Percentiles rank a stretch among this genome's conserved stretches.
These are phyloP conservation scores for Phialocephala subalpina DNA, from an alignment of 2,329 filamentous ascomycete species.

Conservation along the genomic window DNA sequence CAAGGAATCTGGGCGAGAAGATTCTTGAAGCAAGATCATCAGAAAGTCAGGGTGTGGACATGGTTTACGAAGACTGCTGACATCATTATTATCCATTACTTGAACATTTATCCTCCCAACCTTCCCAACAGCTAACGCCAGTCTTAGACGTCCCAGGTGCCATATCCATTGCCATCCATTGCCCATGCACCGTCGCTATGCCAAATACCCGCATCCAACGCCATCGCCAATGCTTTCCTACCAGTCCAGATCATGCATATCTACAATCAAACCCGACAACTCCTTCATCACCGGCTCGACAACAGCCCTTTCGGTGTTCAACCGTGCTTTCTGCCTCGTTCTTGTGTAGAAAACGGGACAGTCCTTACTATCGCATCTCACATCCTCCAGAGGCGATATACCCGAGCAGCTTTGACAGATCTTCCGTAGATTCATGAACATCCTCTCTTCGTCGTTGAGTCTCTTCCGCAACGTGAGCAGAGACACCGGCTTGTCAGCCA, in stretches of 20 bases:
- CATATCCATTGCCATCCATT: neutral
- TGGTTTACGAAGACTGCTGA: neutral
- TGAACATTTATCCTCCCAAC: neutral
- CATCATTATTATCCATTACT: neutral
- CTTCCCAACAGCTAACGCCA: neutral
- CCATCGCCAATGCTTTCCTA: slow-evolving; percentile 23
- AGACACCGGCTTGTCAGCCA: slow-evolving; percentile 61
- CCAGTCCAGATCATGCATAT: slow-evolving; percentile 41
- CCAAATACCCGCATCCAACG: neutral
- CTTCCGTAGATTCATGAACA: slow-evolving; percentile 67
- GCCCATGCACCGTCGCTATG: slow-evolving; percentile 13
- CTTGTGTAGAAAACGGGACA: slow-evolving; percentile 91
- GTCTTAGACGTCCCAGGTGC: neutral
- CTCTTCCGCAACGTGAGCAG: slow-evolving; percentile 69
- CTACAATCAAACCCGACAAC: slow-evolving; percentile 45
- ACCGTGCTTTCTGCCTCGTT: slow-evolving; percentile 64
- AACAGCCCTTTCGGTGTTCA: slow-evolving; percentile 48
- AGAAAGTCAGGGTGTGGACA: too few species aligned
- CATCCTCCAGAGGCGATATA: slow-evolving; percentile 75
- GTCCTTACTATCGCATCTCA: slow-evolving; percentile 89
- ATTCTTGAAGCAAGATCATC: too few species aligned
- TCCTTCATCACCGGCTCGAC: slow-evolving; percentile 51
- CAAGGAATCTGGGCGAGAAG: too few species aligned
- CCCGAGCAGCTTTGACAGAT: slow-evolving; percentile 85
- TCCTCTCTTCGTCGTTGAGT: slow-evolving; percentile 69